Evolutionary conservation across 306 rosid genomes (phyloP), one percentile per base, ranked within the genome.

Genomic region (barrel medic (Medicago truncatula)): DNA sequence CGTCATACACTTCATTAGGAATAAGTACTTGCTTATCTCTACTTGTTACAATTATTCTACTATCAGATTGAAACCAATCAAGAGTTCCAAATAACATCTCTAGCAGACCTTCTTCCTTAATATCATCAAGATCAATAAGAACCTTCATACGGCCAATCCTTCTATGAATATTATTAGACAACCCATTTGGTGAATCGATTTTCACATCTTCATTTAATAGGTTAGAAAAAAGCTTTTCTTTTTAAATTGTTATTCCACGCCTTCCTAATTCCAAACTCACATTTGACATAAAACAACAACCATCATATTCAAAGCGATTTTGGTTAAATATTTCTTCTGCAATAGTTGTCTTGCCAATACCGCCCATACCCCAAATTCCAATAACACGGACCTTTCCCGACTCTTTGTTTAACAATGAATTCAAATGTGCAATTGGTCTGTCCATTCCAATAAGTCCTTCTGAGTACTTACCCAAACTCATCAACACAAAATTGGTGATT

Each of bases 121-220:
- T 47, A 68, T 74, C 80, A 60, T 80, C 80, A 10, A 76, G 68
- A 74, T 13, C 52, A 46, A 46, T 46, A 13, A 46, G 52, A 46
- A 5, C 52, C 16, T 46, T 46, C 52, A 46, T 76, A 0, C 67
- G n/a, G 2, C 28, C 5, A 68, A 80, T 40, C 54, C 31, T 68
- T 31, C 20, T 67, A 31, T 10, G 8, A 38, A 61, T 49, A 38
- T 47, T 1, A 9, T 15, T 0, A 0, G 84, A 4, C 50, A 64
- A 1, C 54, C 68, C 74, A 54, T 17, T 16, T 12, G 43, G 2
- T 4, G 47, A 3, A n/a, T 10, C 1, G 8, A 39, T 80, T 46
- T 44, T 16, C 53, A 65, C 31, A 73, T 73, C 39, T 21, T 73
- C 68, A 17, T 0, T 5, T 10, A 73, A n/a, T 46, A 46, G 1